Percentiles rank a stretch among this genome's conserved stretches.
Evolutionary conservation across 805 yeast species (phyloP).

Genomic region (Wickerhamiella spandovensis): DNA sequence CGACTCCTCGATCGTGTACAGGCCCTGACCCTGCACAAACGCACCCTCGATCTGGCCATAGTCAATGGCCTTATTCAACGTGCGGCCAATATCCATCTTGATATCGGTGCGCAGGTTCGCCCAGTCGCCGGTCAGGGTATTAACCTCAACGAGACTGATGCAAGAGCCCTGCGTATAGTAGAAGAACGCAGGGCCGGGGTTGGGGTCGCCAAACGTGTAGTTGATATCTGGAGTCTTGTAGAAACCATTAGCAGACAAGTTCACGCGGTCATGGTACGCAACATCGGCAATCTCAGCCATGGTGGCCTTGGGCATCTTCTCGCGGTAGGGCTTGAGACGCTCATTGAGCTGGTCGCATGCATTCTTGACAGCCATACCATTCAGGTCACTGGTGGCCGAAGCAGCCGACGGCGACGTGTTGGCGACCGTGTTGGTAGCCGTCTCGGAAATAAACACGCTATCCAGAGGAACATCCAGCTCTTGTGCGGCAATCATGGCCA

Average conservation of each 20-base stretch:
- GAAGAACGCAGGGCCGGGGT: conserved; percentile 34
- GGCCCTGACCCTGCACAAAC: conserved; percentile 37
- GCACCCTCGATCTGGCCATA: conserved; percentile 42
- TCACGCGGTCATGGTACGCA: conserved; percentile 34
- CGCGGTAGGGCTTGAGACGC: conserved; percentile 29
- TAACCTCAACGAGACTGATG: conserved; percentile 31
- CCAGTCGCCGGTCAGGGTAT: conserved; percentile 38
- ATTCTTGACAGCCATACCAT: conserved; percentile 36
- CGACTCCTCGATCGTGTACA: conserved; percentile 36
- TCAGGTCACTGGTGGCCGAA: conserved; percentile 35
- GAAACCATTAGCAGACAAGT: conserved; percentile 36
- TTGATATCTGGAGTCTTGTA: conserved; percentile 40
- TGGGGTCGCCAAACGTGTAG: conserved; percentile 26
- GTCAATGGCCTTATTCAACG: conserved; percentile 36
- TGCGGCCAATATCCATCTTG: conserved; percentile 37
- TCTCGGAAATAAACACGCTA: conserved; percentile 32
- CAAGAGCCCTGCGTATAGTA: conserved; percentile 37
- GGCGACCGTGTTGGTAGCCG: conserved; percentile 35
- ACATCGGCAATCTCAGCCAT: conserved; percentile 30
- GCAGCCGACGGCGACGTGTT: conserved; percentile 39
- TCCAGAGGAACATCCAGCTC: conserved; percentile 31
- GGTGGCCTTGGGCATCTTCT: conserved; percentile 25
- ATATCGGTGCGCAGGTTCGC: conserved; percentile 30
- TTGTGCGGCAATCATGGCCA: conserved; percentile 35
- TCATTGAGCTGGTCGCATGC: conserved; percentile 35